Base-by-base conservation (phyloP, 306 rosid genomes). In the Senna tora region DNA sequence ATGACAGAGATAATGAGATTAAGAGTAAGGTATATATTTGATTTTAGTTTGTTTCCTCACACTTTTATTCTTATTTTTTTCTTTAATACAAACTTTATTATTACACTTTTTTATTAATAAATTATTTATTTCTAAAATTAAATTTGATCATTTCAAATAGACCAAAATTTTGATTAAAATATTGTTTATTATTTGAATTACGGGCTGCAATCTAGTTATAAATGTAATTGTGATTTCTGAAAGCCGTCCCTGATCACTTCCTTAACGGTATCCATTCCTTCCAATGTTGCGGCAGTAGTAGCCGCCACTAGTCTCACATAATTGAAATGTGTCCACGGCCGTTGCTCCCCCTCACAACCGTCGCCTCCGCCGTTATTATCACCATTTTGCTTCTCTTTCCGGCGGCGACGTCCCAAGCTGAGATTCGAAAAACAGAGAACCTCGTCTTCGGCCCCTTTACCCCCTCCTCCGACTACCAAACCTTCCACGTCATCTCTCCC, bases 401-500 rank as follows among this genome's bases (percentile, higher is more conserved):
- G 39, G 57, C 74, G 15, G 9, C 51, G 22, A 53, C 59, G 2
- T 70, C 71, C 46, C 63, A 74, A 49, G 71, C 85, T 0, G 59
- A 76, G 41, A 53, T 17, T 38, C 75, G 25, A 11, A 0, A 51
- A 7, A 16, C 9, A 0, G 42, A 51, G 0, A 1, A 9, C 4
- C 0, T 60, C 75, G 1, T 0, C 2, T 81, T 65, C 8, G 96
- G 89, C 1, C 84, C 90, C 25, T 87, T 90, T 67, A 1, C 85
- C 67, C 0, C 1, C 19, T 21, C 89, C 19, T 21, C 89, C 1
- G 20, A 80, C 55, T 10, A 7, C 60, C 0, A 2, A 70, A 12
- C 4, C 10, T 68, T 89, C 41, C 6, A 28, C 0, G 77, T 81
- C 33, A 1, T 75, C 8, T 0, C 6, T 2, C 7, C 21, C 8